Evolutionary conservation across 2,329 filamentous ascomycete genomes (phyloP).

Genomic region (Pseudogymnoascus sp.): DNA sequence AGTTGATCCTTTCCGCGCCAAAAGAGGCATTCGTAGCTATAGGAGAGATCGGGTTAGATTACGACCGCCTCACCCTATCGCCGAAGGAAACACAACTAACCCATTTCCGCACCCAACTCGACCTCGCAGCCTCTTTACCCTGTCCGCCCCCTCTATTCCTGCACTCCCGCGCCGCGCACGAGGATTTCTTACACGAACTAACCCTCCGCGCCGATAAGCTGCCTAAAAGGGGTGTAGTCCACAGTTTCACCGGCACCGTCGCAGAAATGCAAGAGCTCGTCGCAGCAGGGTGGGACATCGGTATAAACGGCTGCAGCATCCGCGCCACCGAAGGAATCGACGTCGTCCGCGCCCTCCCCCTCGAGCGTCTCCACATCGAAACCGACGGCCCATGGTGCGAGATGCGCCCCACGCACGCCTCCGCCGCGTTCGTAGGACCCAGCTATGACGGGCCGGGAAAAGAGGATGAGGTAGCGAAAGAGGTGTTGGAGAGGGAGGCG

Average conservation of each 20-base stretch:
- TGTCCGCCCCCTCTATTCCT: constrained; percentile 69
- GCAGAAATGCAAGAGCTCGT: constrained; percentile 79
- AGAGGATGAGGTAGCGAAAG: constrained; percentile 19
- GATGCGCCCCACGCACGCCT: constrained; percentile 80
- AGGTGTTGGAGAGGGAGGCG: constrained; percentile 34
- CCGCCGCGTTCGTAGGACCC: constrained; percentile 27
- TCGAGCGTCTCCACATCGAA: constrained; percentile 83
- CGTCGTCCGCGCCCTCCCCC: constrained; percentile 69
- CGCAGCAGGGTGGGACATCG: constrained; percentile 74
- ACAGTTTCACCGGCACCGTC: constrained; percentile 84
- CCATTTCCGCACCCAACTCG: constrained; percentile 67
- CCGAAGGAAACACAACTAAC: constrained; percentile 71
- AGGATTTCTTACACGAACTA: constrained; percentile 71
- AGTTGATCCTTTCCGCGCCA: constrained; percentile 50
- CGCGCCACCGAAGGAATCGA: constrained; percentile 88
- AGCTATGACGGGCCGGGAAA: constrained; percentile 24
- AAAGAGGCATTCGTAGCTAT: constrained; percentile 55
- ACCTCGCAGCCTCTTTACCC: constrained; percentile 40
- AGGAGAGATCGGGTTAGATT: constrained; percentile 93
- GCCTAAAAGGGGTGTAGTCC: constrained; percentile 73
- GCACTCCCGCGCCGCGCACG: constrained; percentile 79
- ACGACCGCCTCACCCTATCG: constrained; percentile 81
- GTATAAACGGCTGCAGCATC: constrained; percentile 94
- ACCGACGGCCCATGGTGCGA: constrained; percentile 98
- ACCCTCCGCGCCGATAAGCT: constrained; percentile 54